phyloP scores from a whole-genome alignment of 306 rosid genomes.

The Rubus idaeus region DNA sequence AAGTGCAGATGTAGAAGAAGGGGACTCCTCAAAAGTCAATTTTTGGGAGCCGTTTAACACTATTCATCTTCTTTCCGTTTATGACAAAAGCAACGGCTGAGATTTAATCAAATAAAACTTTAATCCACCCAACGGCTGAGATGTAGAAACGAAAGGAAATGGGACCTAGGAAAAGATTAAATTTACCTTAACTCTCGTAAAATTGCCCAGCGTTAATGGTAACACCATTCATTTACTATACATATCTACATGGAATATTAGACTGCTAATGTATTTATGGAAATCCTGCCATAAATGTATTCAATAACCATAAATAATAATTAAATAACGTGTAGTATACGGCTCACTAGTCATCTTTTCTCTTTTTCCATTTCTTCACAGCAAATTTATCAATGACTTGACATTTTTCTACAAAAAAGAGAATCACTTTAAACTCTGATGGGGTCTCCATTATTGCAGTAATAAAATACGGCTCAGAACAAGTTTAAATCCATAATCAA shows the following conservation, averaged over 20 bases:
- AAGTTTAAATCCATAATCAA: background rate
- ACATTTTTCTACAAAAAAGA: background rate
- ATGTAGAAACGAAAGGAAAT: too few species aligned
- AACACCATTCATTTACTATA: too few species aligned
- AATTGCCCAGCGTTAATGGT: background rate
- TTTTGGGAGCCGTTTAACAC: too few species aligned
- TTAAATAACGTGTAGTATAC: background rate
- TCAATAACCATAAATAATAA: background rate
- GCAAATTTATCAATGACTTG: background rate
- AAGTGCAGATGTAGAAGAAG: too few species aligned
- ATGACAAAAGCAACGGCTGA: too few species aligned
- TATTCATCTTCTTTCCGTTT: too few species aligned
- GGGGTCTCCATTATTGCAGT: background rate
- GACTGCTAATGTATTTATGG: background rate
- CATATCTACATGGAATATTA: background rate
- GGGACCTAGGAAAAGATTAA: background rate
- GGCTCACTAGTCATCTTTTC: background rate
- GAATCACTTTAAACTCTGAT: background rate
- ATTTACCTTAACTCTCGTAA: background rate
- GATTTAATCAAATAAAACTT: too few species aligned
- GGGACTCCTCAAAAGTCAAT: too few species aligned
- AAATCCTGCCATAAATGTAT: background rate
- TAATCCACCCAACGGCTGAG: too few species aligned
- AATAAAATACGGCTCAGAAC: too few species aligned
- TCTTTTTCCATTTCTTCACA: background rate